Evolutionary conservation across 352 stramenopile species (phyloP).

Genomic region (Pythium monospermum): DNA sequence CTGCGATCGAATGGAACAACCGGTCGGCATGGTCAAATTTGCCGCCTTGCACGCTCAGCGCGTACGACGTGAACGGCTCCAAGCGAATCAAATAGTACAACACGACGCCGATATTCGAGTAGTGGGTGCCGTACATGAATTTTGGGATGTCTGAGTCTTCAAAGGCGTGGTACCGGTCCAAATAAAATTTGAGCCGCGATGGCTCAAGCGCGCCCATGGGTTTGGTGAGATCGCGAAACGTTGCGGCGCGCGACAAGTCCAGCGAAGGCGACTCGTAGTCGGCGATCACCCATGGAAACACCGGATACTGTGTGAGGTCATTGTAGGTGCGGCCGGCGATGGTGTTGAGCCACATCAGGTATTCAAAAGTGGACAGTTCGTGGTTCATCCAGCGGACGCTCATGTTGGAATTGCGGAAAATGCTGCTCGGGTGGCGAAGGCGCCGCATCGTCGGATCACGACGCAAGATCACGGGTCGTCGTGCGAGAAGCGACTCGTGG

Average conservation of each 20-base stretch:
- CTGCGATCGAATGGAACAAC: conserved; percentile 88
- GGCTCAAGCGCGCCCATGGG: conserved; percentile 96
- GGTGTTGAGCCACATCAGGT: conserved; percentile 91
- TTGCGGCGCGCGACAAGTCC: conserved; percentile 57
- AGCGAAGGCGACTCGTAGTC: conserved; percentile 80
- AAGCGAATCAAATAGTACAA: conserved; percentile 98
- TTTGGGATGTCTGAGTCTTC: conserved; percentile 85
- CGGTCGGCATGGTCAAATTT: conserved; percentile 93
- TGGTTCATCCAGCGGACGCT: conserved; percentile 70
- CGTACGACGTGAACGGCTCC: conserved; percentile 97
- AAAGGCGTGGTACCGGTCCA: conserved; percentile 92
- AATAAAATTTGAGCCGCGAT: conserved; percentile 88
- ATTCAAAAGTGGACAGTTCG: conserved; percentile 96
- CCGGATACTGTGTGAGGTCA: conserved; percentile 95
- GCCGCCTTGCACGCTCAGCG: conserved; percentile 93
- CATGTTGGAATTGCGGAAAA: conserved; percentile 76
- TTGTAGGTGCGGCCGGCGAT: conserved; percentile 88
- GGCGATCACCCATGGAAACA: conserved; percentile 89
- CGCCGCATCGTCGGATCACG: conserved; percentile 66
- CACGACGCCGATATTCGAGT: conserved; percentile 93
- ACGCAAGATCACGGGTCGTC: conserved; percentile 53
- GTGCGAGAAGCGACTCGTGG: conserved; percentile 60
- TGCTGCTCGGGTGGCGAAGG: conserved; percentile 73
- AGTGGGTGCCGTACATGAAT: conserved; percentile 88
- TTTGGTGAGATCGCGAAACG: conserved; percentile 96